Base-by-base conservation (phyloP, 371 early-diverging fungal genomes). In the Rhizopus sp. region DNA sequence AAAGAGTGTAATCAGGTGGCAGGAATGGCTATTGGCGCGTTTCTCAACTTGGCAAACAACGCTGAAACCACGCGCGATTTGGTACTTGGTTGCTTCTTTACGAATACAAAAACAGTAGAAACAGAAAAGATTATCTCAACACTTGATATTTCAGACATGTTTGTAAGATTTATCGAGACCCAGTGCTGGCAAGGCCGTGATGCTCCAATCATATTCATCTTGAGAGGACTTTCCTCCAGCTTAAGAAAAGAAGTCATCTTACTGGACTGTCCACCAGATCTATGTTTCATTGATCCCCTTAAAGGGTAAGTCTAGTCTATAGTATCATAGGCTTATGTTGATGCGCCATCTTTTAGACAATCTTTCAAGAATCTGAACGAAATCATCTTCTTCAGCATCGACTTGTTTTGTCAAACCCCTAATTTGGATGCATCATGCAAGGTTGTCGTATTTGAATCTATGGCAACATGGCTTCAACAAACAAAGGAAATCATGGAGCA, bases 371-470 rank as follows among this genome's bases (percentile, higher is more conserved):
- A 69, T 23, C 55, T 85, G 7, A 69, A 76, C 9, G 77, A 82
- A 42, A 50, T 80, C 6, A 56, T 81, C 1, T 83, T 83, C 55
- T 68, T 62, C 38, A 72, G 81, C 32, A 66, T 80, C 40, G 64
- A 74, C 31, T 60, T 70, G 4, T 72, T 85, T 23, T 85, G 85
- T 53, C 73, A 66, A 3, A 69, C 66, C 7, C 65, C 80, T 3
- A 77, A 84, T 30, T 54, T 85, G n/a, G 84, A 89, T 23, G 70
- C 86, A 4, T 78, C 80, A 10, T 83, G 82, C 62, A 89, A 88
- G 60, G 83, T 89, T 0, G 69, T 85, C 16, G 87, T 88, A 4
- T 90, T 90, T 61, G 90, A 90, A 56, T 78, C 89, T 5, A 84
- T 90, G 87, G 84, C 83, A 9, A 75, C 80, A 17, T 90, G 90